phyloP scores from a whole-genome alignment of 2,329 filamentous ascomycete genomes.

The Fulvia fulva region DNA sequence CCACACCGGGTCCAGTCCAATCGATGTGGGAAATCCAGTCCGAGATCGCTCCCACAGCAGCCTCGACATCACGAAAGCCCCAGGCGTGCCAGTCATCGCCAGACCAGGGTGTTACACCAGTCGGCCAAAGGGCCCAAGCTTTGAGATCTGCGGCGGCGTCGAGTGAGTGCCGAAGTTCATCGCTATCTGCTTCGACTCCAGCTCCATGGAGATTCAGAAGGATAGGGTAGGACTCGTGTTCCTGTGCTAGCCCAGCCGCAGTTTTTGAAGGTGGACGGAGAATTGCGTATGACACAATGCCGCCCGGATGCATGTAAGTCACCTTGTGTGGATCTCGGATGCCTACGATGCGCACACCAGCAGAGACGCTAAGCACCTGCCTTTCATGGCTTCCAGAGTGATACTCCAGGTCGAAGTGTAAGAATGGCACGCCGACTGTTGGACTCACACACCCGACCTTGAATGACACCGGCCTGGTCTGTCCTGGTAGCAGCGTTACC shows the following conservation, averaged over 20 bases:
- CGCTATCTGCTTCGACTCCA: slow-evolving; percentile 51
- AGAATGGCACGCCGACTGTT: slow-evolving; percentile 2
- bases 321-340: slow-evolving; percentile 48
- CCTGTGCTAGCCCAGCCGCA: slow-evolving; percentile 27
- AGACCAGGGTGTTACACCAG: slow-evolving; percentile 56
- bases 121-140: slow-evolving; percentile 54
- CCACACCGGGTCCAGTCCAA: slow-evolving; percentile 49
- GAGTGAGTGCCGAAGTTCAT: slow-evolving; percentile 45
- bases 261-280: slow-evolving; percentile 50
- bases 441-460: slow-evolving; percentile 28
- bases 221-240: slow-evolving; percentile 40
- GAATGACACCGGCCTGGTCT: slow-evolving; percentile 41
- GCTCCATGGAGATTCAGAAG: slow-evolving; percentile 55
- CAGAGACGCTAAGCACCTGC: slow-evolving; percentile 9
- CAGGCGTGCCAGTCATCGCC: slow-evolving; percentile 60
- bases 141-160: slow-evolving; percentile 50
- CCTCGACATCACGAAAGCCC: slow-evolving; percentile 55
- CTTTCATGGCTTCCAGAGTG: slow-evolving; percentile 4
- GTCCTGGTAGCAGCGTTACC: slow-evolving; percentile 34
- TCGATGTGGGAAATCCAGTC: slow-evolving; percentile 46
- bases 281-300: slow-evolving; percentile 55
- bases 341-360: slow-evolving; percentile 5
- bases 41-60: slow-evolving; percentile 47
- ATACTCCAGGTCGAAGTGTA: slow-evolving; percentile 18
- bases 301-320: slow-evolving; percentile 52